Base-by-base conservation (phyloP, 768 basidiomycete genomes). In the Lactarius hatsudake region DNA sequence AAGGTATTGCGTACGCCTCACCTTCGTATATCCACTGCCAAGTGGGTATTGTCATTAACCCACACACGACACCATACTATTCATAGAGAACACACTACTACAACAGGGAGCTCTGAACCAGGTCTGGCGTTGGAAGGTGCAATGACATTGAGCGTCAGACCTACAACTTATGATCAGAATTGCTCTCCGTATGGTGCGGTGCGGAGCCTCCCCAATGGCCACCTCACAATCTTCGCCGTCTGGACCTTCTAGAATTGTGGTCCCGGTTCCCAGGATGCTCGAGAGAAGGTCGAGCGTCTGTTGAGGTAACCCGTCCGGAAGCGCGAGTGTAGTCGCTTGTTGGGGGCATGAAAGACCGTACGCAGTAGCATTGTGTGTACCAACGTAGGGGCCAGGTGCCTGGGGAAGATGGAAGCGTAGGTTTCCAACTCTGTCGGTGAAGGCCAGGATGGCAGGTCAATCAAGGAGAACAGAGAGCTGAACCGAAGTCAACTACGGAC, bases 361-460 rank as follows among this genome's bases (percentile, higher is more conserved):
- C 2, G 61, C 36, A 7, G 59, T 69, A 15, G 64, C 67, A n/a
- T 61, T 56, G 20, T 74, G 59, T 12, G 23, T 57, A 9, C 71
- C 74, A 5, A 38, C 61, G 45, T 72, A 70, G 6, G 67, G 59
- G 12, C 20, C 45, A 17, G 38, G 62, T 8, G 65, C 23, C 20
- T 71, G 57, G 6, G 81, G 80, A 23, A 72, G 74, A 34, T 69
- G 75, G 65, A 81, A 82, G 1, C 81, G 80, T 2, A 76, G 72
- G 20, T 78, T 71, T 9, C 75, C 74, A 5, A 75, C 69, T 18
- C 79, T 80, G 40, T 34, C 10, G 43, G 12, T 12, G 43, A 45
- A 10, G 9, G 20, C 20, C 18, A 9, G 23, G 26, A 17, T 13
- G 15, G n/a, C 38, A 38, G 43, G 38, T 53, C 30, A 23, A 36